phyloP scores from a whole-genome alignment of 768 basidiomycete species.

The Termitomyces sp. region DNA sequence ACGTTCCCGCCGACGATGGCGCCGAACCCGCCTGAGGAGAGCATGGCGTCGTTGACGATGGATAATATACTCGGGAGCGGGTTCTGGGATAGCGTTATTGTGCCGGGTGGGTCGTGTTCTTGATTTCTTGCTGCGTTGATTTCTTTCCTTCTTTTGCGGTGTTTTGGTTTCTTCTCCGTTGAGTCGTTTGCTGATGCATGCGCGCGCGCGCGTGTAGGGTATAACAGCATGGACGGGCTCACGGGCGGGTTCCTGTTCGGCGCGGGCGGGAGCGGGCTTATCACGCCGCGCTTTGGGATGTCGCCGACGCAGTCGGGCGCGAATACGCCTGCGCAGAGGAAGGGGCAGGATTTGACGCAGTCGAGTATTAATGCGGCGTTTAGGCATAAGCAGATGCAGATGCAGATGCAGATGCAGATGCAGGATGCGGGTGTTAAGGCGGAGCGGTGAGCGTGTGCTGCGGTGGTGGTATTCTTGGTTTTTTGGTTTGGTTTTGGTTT shows the following conservation, averaged over 20 bases:
- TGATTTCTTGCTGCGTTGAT: too few species aligned
- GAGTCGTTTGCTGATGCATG: conserved; percentile 3
- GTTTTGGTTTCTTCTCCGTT: too few species aligned
- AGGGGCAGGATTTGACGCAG: conserved; percentile 28
- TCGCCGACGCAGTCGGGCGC: conserved; percentile 57
- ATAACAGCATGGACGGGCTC: conserved; percentile 76
- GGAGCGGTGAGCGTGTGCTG: conserved; percentile 18
- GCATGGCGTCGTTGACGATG: conserved; percentile 59
- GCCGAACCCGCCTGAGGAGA: conserved; percentile 35
- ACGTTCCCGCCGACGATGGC: conserved; percentile 90
- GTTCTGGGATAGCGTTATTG: conserved; percentile 87
- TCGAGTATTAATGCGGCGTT: conserved; percentile 44
- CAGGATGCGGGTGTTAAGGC: conserved; percentile 22
- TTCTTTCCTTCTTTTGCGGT: too few species aligned
- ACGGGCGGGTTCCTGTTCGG: conserved; percentile 86
- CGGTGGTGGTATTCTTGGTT: background rate
- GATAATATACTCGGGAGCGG: conserved; percentile 73
- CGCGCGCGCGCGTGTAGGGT: conserved; percentile 59
- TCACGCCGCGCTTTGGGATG: conserved; percentile 63
- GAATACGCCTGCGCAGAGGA: conserved; percentile 35
- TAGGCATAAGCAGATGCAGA: conserved; percentile 23
- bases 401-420: conserved; percentile 22
- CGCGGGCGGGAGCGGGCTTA: conserved; percentile 76
- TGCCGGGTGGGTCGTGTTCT: conserved; percentile 59
- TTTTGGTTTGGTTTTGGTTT: too few species aligned